Percentiles rank a stretch among this genome's conserved stretches.
These are phyloP conservation scores for Geotrichum fermentans DNA, from an alignment of 1,139 yeast genomes.

Conservation along the genomic window DNA sequence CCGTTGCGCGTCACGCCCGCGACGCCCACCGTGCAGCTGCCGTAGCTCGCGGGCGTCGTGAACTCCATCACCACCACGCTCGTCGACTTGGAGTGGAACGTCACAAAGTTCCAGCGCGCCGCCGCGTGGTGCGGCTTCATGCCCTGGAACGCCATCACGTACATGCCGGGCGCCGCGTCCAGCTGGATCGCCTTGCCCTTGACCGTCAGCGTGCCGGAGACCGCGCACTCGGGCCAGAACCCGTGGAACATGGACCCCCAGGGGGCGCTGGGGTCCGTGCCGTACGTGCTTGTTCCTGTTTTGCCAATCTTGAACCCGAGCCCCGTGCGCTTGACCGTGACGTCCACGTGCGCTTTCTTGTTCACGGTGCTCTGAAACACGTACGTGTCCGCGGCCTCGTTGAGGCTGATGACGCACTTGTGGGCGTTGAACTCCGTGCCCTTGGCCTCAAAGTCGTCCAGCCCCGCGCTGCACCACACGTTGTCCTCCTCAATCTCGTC, in stretches of 20 bases:
- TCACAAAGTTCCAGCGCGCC: conserved; percentile 88
- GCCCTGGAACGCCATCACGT: conserved; percentile 97
- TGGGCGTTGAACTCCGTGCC: conserved; percentile 83
- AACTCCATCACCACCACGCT: conserved; percentile 90
- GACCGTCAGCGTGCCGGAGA: conserved; percentile 54
- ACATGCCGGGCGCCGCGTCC: conserved; percentile 63
- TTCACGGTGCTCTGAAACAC: conserved; percentile 62
- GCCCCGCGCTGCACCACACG: conserved; percentile 86
- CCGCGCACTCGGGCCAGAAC: conserved; percentile 89
- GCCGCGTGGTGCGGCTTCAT: conserved; percentile 99
- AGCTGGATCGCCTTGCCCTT: conserved; percentile 38
- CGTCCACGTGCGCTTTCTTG: conserved; percentile 67
- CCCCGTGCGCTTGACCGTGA: conserved; percentile 49
- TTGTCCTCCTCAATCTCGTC: conserved; percentile 46
- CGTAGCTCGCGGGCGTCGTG: conserved; percentile 89
- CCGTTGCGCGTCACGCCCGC: conserved; percentile 69
- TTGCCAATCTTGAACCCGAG: conserved; percentile 88
- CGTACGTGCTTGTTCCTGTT: conserved; percentile 80
- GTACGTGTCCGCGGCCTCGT: conserved; percentile 52
- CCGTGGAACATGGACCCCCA: conserved; percentile 97
- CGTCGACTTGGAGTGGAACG: conserved; percentile 72
- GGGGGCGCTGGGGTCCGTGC: conserved; percentile 68
- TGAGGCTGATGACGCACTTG: conserved; percentile 54
- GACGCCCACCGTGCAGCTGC: conserved; percentile 69
- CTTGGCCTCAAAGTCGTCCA: conserved; percentile 70